These are phyloP conservation scores for Choricystis sp. DNA, from an alignment of 139 green algal species.

Conservation along the genomic window DNA sequence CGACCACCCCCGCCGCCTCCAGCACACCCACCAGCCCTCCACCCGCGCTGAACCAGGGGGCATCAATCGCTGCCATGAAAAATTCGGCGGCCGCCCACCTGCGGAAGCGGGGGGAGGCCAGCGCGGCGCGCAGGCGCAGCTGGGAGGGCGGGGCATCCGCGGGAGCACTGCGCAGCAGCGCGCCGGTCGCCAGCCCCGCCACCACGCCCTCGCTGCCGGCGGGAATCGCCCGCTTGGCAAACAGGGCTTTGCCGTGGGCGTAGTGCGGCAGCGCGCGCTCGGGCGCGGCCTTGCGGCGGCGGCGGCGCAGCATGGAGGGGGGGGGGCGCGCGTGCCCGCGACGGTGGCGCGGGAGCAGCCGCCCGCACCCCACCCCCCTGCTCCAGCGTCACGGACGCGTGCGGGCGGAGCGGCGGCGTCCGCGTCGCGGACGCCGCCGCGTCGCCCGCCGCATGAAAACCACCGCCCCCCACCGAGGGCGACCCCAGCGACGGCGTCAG, in stretches of 20 bases:
- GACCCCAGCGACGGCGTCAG: too few relatives aligned
- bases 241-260: conserved; percentile 24
- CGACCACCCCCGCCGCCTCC: not conserved
- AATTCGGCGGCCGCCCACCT: conserved; percentile 51
- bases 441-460: too few relatives aligned
- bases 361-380: not conserved
- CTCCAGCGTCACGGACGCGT: not conserved
- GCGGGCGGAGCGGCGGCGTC: too few relatives aligned
- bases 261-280: conserved; percentile 20
- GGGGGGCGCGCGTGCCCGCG: not conserved
- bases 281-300: conserved; percentile 26
- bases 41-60: conserved; percentile 44
- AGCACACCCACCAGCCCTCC: not conserved
- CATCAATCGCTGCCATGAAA: conserved; percentile 52
- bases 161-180: not conserved
- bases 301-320: conserved; percentile 13
- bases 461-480: too few relatives aligned
- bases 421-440: too few relatives aligned
- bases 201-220: not conserved
- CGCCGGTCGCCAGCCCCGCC: not conserved
- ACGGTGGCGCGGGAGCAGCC: not conserved
- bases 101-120: conserved; percentile 10
- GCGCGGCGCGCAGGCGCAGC: not conserved
- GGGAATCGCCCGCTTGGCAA: conserved; percentile 8
- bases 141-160: too few relatives aligned